Evolutionary conservation across 306 rosid genomes (phyloP).

Genomic region (Begonia masoniana): DNA sequence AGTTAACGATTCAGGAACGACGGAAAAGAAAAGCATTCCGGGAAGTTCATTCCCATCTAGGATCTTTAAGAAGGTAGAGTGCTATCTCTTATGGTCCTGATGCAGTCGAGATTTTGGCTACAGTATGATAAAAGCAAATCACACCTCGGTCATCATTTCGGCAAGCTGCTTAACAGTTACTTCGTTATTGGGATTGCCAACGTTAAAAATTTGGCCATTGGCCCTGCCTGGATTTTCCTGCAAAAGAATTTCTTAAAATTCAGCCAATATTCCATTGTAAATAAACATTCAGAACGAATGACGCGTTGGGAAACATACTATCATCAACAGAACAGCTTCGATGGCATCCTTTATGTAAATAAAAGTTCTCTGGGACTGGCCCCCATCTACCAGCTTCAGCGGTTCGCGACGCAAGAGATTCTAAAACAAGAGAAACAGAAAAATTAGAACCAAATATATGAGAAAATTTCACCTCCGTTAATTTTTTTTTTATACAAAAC

Average conservation of each 20-base stretch:
- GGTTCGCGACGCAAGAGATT: slow-evolving; percentile 76
- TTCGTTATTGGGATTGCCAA: slow-evolving; percentile 86
- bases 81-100: too few species aligned
- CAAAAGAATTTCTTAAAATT: slow-evolving; percentile 1
- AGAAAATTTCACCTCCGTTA: background rate
- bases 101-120: too few species aligned
- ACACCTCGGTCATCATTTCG: slow-evolving; percentile 88
- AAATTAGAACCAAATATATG: background rate
- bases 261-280: background rate
- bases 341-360: slow-evolving; percentile 83
- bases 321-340: slow-evolving; percentile 84
- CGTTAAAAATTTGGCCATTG: slow-evolving; percentile 73
- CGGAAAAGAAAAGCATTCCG: too few species aligned
- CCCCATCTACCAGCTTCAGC: slow-evolving; percentile 90
- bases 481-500: too few species aligned
- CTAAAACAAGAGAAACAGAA: slow-evolving; percentile 22
- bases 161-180: slow-evolving; percentile 92
- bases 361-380: slow-evolving; percentile 79
- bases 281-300: background rate
- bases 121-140: background rate
- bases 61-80: too few species aligned
- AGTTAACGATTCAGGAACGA: background rate
- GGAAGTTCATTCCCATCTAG: too few species aligned
- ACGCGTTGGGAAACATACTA: slow-evolving; percentile 28
- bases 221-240: slow-evolving; percentile 89